Conservation (phyloP, 768 basidiomycete species). For the Lactarius sp. region DNA sequence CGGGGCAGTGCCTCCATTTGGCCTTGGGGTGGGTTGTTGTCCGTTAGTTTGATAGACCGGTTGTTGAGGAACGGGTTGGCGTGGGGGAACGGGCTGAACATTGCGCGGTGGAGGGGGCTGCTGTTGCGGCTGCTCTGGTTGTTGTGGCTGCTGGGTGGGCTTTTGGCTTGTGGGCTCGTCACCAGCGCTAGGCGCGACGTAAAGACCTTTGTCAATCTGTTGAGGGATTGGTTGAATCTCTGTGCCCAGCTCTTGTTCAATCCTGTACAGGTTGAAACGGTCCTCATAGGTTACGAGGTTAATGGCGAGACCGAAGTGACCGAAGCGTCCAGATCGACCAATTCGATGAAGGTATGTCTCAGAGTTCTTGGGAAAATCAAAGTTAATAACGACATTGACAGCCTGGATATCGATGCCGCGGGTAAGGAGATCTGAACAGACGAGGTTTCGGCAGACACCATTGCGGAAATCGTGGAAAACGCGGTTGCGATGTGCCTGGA, state of each 20-base stretch:
- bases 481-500: slow-evolving; percentile 96
- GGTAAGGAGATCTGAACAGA: slow-evolving; percentile 95
- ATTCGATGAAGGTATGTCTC: slow-evolving; percentile 99
- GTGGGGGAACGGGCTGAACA: slow-evolving; percentile 10
- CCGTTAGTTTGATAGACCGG: slow-evolving; percentile 32
- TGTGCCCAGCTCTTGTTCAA: slow-evolving; percentile 97
- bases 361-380: slow-evolving; percentile 98
- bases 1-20: slow-evolving; percentile 29
- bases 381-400: slow-evolving; percentile 99
- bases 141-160: slow-evolving; percentile 33
- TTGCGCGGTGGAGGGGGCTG: slow-evolving; percentile 25
- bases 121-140: slow-evolving; percentile 30
- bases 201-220: slow-evolving; percentile 83
- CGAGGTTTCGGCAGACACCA: slow-evolving; percentile 96
- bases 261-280: slow-evolving; percentile 94
- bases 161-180: slow-evolving; percentile 45
- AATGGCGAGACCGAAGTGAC: slow-evolving; percentile 94
- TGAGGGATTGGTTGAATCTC: slow-evolving; percentile 96
- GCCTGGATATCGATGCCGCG: slow-evolving; percentile 99
- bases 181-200: slow-evolving; percentile 71
- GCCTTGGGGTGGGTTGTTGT: slow-evolving; percentile 26
- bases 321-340: slow-evolving; percentile 95
- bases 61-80: slow-evolving; percentile 26
- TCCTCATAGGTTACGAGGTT: slow-evolving; percentile 98
- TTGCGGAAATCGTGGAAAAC: slow-evolving; percentile 99